phyloP scores from a whole-genome alignment of 1,139 yeast genomes.

The Geotrichum macrosporum region DNA sequence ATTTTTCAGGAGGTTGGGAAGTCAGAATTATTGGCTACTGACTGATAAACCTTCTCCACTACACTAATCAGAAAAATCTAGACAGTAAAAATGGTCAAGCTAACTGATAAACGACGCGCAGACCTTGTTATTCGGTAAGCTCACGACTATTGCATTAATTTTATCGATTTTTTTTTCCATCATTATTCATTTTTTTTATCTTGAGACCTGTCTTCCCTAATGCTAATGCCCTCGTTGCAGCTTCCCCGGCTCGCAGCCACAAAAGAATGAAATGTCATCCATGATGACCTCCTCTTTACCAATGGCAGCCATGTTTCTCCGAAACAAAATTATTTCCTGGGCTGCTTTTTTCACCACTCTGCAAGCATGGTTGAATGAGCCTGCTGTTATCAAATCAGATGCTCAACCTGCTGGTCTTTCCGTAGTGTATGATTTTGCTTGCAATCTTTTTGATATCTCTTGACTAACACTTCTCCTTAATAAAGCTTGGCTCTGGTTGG shows the following conservation, averaged over 20 bases:
- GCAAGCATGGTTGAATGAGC: conserved; percentile 51
- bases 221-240: conserved; percentile 22
- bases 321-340: conserved; percentile 52
- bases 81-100: conserved; percentile 13
- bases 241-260: conserved; percentile 25
- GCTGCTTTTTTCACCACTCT: conserved; percentile 50
- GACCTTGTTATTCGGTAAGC: conserved; percentile 33
- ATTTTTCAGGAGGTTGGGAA: too few species aligned
- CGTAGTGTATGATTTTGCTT: conserved; percentile 21
- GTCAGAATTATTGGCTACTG: too few species aligned
- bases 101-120: conserved; percentile 33
- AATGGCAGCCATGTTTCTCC: conserved; percentile 60
- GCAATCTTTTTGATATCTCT: not conserved
- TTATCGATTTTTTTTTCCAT: conserved; percentile 2
- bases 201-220: conserved; percentile 13
- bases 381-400: conserved; percentile 36
- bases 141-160: too few species aligned
- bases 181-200: conserved; percentile 11
- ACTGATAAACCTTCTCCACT: too few species aligned
- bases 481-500: conserved; percentile 33
- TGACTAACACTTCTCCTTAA: not conserved
- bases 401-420: conserved; percentile 38
- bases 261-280: conserved; percentile 27
- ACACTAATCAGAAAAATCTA: too few species aligned
- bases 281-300: conserved; percentile 54